Percentiles rank a stretch among this genome's conserved stretches.
phyloP scores from a whole-genome alignment of 345 rosid genomes.

The Syzygium aromaticum region DNA sequence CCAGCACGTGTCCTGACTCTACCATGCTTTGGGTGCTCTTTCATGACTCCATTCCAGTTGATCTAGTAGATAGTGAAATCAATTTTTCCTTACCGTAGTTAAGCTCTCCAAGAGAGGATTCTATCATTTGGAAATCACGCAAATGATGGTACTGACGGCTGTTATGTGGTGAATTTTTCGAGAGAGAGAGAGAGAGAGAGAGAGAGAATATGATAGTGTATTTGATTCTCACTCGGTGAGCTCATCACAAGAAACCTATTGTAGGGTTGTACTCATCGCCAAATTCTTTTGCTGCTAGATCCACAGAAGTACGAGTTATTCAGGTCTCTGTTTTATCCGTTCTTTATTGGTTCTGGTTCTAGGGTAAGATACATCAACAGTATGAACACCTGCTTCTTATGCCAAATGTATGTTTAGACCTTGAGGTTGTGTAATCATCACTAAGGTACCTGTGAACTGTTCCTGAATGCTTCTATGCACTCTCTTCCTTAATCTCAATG shows the following conservation, averaged over 20 bases:
- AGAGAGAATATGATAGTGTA: neutral
- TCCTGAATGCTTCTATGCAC: neutral
- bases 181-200: neutral
- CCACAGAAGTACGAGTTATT: neutral
- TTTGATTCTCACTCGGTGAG: neutral
- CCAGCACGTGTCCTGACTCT: neutral
- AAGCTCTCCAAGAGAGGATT: neutral
- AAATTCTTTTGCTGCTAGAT: neutral
- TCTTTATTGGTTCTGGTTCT: neutral
- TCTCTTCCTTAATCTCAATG: neutral
- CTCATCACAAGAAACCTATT: neutral
- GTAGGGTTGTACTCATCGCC: neutral
- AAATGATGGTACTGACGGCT: neutral
- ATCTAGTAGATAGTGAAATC: neutral
- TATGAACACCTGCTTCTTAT: neutral
- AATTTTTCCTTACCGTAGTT: neutral
- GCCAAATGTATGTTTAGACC: neutral
- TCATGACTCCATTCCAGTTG: neutral
- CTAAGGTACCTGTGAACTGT: neutral
- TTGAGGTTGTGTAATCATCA: neutral
- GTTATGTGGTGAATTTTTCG: neutral
- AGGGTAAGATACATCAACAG: neutral
- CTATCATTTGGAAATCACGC: neutral
- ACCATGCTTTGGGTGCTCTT: neutral
- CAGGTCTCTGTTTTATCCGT: neutral